Base-by-base conservation (phyloP, 1,139 yeast species). In the Lodderomyces pseudojiufengensis region DNA sequence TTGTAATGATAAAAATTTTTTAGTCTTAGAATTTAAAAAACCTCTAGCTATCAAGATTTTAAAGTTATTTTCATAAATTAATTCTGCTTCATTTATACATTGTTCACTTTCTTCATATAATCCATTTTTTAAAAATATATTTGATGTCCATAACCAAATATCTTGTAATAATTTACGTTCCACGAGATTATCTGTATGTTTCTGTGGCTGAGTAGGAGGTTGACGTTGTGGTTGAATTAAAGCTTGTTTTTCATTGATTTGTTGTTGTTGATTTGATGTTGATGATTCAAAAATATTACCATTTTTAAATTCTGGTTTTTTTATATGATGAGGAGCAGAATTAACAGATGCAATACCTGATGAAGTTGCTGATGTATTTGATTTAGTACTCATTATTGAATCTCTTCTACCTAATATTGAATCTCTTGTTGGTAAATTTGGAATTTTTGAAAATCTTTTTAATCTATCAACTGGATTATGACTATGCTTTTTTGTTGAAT, bases 121-220 rank as follows among this genome's bases (percentile, higher is more conserved):
- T 1, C 74, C 80, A 4, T 76, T 68, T 44, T 77, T 74, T 47
- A 76, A 61, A 54, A 85, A 88, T 26, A 86, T 62, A 28, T 73
- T 73, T 1, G 88, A 73, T 0, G 86, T 71, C 77, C 87, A 78
- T 36, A 87, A 57, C 96, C 96, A 88, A 9, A 85, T 52, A 24
- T 69, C 70, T 48, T 81, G 86, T 35, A 81, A 55, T 9, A 79
- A 55, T 41, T 57, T 60, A 36, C 64, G 61, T 38, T 55, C 57
- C 20, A 38, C 24, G 8, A 46, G 18, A 39, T 49, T 37, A 24
- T 39, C 41, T 5, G 26, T 12, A 24, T 28, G 29, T 12, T 9
- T 11, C 7, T 29, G 21, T 29, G 21, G 34, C 18, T 9, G 26
- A n/a, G n/a, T n/a, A n/a, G n/a, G n/a, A 7, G 25, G 32, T 27